Percentiles rank a stretch among this genome's conserved stretches.
Evolutionary conservation across 2,329 filamentous ascomycete genomes (phyloP).

Genomic region (Paecilomyces dactylethromorphus): DNA sequence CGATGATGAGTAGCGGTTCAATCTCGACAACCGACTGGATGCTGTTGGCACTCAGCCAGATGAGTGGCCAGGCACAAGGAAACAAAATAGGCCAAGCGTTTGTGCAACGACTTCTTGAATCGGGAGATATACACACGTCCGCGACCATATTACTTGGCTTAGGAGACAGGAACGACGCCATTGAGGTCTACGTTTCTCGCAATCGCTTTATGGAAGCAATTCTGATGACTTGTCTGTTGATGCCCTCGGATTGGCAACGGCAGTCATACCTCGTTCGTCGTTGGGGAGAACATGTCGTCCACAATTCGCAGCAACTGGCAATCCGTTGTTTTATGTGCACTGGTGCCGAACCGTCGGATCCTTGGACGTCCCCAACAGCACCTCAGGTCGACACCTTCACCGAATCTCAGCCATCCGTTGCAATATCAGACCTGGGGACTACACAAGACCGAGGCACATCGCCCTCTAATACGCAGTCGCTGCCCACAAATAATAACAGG

Average conservation of each 20-base stretch:
- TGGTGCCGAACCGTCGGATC: conserved; percentile 73
- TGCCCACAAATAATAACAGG: conserved; percentile 48
- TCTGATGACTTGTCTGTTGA: conserved; percentile 75
- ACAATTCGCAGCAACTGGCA: conserved; percentile 79
- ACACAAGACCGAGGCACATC: conserved; percentile 14
- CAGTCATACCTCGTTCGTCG: conserved; percentile 82
- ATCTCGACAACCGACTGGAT: conserved; percentile 97
- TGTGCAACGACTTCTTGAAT: conserved; percentile 81
- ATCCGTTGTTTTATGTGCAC: conserved; percentile 92
- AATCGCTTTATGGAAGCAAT: conserved; percentile 89
- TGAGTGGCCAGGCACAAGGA: conserved; percentile 70
- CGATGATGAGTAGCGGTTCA: conserved; percentile 68
- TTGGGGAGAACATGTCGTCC: conserved; percentile 90
- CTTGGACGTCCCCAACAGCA: conserved; percentile 81
- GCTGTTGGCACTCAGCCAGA: conserved; percentile 82
- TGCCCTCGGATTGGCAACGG: conserved; percentile 82
- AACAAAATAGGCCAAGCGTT: conserved; percentile 88
- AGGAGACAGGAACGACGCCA: conserved; percentile 86
- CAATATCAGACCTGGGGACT: conserved; percentile 55
- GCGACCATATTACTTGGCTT: conserved; percentile 89
- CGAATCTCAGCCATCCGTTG: conserved; percentile 26
- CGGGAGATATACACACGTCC: conserved; percentile 83
- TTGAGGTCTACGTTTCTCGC: conserved; percentile 92
- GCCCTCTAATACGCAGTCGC: conserved; percentile 16
- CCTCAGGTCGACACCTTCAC: conserved; percentile 48